These are phyloP conservation scores for Cyberlindnera nakhonratchasimensis DNA, from an alignment of 805 yeast species.

Conservation along the genomic window DNA sequence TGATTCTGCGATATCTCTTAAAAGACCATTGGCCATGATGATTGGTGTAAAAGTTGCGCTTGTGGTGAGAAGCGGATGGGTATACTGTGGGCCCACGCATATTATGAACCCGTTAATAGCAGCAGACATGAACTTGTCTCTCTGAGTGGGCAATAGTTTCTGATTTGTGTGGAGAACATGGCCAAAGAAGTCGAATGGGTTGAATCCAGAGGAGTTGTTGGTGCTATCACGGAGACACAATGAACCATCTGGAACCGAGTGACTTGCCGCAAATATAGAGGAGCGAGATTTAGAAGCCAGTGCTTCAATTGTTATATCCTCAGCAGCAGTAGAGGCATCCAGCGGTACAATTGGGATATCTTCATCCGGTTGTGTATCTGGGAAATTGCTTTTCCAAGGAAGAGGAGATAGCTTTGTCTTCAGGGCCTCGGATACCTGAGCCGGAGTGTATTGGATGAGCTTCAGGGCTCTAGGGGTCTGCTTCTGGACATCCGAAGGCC, in stretches of 20 bases:
- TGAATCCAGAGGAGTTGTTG: too few relatives aligned
- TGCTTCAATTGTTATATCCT: conserved; percentile 7
- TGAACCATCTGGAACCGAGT: background rate
- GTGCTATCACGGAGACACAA: background rate
- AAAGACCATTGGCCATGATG: conserved; percentile 28
- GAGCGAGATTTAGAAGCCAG: background rate
- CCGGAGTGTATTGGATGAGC: background rate
- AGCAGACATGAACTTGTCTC: conserved; percentile 22
- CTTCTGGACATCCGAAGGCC: conserved; percentile 14
- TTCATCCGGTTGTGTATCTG: background rate
- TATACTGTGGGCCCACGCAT: conserved; percentile 39
- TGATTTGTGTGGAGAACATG: conserved; percentile 4
- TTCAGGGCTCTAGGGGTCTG: background rate
- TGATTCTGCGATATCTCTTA: conserved; percentile 35
- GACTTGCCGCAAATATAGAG: background rate
- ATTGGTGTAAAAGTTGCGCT: conserved; percentile 39
- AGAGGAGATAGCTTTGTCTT: background rate
- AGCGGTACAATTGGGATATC: conserved; percentile 7
- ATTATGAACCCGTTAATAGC: conserved; percentile 40
- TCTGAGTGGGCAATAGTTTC: conserved; percentile 1
- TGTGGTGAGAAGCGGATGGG: conserved; percentile 39
- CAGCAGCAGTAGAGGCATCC: conserved; percentile 4
- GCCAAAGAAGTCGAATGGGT: conserved; percentile 3
- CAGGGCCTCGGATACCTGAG: background rate
- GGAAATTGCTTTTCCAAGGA: background rate